Conservation (phyloP, 2,329 filamentous ascomycete species). For the Leptographium procerum region DNA sequence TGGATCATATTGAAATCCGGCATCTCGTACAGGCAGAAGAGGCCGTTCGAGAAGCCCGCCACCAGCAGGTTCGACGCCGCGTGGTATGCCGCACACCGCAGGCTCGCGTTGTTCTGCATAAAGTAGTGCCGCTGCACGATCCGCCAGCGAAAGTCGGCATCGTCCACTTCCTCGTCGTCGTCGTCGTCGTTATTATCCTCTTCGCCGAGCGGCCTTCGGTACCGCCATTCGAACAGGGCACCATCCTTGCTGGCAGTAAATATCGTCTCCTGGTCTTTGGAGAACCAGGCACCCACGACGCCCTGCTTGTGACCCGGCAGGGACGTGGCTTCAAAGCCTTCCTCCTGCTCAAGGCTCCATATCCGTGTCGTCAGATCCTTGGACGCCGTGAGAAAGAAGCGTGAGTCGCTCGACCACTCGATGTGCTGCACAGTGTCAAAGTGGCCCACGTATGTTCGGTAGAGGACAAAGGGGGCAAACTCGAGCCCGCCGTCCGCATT, state of each 20-base stretch:
- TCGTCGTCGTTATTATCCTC: slow-evolving; percentile 35
- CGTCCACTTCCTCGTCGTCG: slow-evolving; percentile 49
- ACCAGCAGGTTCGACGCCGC: slow-evolving; percentile 83
- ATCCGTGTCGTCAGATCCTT: slow-evolving; percentile 88
- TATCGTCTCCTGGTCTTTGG: slow-evolving; percentile 84
- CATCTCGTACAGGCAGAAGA: slow-evolving; percentile 91
- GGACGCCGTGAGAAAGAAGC: slow-evolving; percentile 86
- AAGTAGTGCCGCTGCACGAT: slow-evolving; percentile 90
- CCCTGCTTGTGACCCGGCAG: slow-evolving; percentile 83
- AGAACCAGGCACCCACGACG: slow-evolving; percentile 94
- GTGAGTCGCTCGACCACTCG: slow-evolving; percentile 91
- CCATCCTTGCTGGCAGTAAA: slow-evolving; percentile 96
- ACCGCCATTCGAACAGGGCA: slow-evolving; percentile 91
- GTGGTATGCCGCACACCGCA: slow-evolving; percentile 87
- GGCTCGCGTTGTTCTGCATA: slow-evolving; percentile 76
- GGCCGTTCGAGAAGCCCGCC: slow-evolving; percentile 85
- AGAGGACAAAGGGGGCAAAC: slow-evolving; percentile 86
- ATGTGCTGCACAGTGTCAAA: slow-evolving; percentile 79
- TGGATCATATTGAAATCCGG: slow-evolving; percentile 95
- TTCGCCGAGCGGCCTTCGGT: slow-evolving; percentile 40
- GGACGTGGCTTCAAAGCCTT: slow-evolving; percentile 81
- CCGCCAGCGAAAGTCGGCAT: slow-evolving; percentile 70
- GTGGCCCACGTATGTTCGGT: slow-evolving; percentile 77
- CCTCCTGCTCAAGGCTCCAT: slow-evolving; percentile 84
- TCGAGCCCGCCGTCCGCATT: slow-evolving; percentile 73